Evolutionary conservation across 1,284 basidiomycete genomes (phyloP).

Genomic region (Fomitopsis palustris): DNA sequence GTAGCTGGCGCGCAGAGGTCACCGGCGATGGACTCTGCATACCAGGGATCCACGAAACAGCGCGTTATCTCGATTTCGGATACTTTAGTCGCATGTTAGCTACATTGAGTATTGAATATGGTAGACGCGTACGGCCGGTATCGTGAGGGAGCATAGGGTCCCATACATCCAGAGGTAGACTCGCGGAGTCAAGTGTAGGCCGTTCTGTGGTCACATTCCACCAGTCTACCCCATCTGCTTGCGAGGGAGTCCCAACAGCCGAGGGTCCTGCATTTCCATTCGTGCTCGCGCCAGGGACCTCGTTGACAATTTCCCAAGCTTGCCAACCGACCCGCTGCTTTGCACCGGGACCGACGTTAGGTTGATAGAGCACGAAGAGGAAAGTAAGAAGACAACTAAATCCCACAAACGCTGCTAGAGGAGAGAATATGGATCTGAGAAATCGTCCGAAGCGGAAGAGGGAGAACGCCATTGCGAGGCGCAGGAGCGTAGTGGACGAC

Average conservation of each 20-base stretch:
- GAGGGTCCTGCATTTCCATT: background rate
- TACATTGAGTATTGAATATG: background rate
- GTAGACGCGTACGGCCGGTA: conserved; percentile 65
- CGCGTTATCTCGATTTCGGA: conserved; percentile 74
- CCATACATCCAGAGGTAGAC: conserved; percentile 81
- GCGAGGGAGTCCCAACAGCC: conserved; percentile 11
- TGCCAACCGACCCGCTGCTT: conserved; percentile 85
- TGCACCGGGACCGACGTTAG: conserved; percentile 65
- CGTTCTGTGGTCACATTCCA: conserved; percentile 55
- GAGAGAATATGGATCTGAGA: conserved; percentile 47
- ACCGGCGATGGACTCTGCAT: conserved; percentile 28
- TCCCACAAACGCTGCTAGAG: conserved; percentile 55
- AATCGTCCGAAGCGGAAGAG: conserved; percentile 37
- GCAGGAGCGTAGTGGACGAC: background rate
- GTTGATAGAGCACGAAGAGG: conserved; percentile 75
- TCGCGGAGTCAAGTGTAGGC: conserved; percentile 40
- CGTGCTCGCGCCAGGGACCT: conserved; percentile 5
- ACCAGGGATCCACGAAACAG: conserved; percentile 66
- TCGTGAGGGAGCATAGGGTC: conserved; percentile 76
- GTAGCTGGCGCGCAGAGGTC: conserved; percentile 68
- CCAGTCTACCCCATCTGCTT: conserved; percentile 53
- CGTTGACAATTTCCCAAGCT: conserved; percentile 71
- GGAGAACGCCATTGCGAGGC: conserved; percentile 23
- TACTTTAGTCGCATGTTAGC: conserved; percentile 37
- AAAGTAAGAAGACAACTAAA: conserved; percentile 73